Conservation (phyloP, 2,329 filamentous ascomycete genomes). For the Ceratocystis variospora region DNA sequence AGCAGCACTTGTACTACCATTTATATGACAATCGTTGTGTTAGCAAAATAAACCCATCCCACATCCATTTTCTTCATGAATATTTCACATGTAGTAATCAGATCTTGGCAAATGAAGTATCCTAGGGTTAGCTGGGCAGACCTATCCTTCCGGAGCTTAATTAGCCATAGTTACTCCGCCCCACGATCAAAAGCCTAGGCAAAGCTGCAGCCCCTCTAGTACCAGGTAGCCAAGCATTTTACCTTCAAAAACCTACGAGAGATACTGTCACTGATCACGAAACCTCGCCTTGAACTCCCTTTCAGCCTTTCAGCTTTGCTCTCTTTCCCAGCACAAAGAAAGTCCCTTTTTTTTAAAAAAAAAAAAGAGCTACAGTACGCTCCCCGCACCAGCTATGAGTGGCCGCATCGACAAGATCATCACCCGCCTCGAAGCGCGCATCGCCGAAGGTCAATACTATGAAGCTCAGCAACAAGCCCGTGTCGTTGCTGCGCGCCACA, state of each 20-base stretch:
- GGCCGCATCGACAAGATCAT: slow-evolving; percentile 46
- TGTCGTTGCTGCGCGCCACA: slow-evolving; percentile 84
- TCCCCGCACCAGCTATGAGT: slow-evolving; percentile 19
- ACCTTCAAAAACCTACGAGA: background rate
- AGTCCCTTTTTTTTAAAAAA: background rate
- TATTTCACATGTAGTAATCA: background rate
- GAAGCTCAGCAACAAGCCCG: slow-evolving; percentile 98
- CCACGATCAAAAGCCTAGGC: slow-evolving; percentile 7
- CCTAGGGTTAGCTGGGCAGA: background rate
- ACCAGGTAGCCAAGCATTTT: background rate
- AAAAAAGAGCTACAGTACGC: background rate
- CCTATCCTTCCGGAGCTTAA: background rate
- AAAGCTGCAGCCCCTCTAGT: background rate
- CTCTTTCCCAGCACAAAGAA: background rate
- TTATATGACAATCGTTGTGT: background rate
- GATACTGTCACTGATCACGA: background rate
- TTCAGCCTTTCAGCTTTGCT: background rate
- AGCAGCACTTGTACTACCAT: background rate
- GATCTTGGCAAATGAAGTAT: too few species aligned
- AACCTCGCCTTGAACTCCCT: background rate
- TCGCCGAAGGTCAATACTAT: slow-evolving; percentile 84
- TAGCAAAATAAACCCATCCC: background rate
- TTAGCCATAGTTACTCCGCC: slow-evolving; percentile 14
- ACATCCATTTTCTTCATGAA: too few species aligned
- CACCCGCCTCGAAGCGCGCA: slow-evolving; percentile 64